Percentiles rank a stretch among this genome's conserved stretches.
phyloP scores from a whole-genome alignment of 2,329 filamentous ascomycete species.

The Diaporthe destruens region DNA sequence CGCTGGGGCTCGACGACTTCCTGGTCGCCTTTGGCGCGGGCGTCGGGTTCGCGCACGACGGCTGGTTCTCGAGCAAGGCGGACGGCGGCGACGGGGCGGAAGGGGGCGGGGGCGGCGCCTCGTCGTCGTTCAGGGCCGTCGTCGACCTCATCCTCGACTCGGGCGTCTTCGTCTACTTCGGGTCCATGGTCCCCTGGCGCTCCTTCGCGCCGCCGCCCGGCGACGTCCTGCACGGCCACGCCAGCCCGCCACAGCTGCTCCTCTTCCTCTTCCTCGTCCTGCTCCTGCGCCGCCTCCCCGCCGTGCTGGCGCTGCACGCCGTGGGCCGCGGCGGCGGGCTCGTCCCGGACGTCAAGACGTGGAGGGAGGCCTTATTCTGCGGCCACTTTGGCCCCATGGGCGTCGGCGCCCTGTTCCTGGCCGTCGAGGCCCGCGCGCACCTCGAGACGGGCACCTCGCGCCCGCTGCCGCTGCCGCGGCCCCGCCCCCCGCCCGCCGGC shows the following conservation, averaged over 20 bases:
- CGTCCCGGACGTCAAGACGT: constrained; percentile 41
- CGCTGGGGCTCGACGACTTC: constrained; percentile 47
- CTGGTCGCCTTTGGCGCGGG: constrained; percentile 49
- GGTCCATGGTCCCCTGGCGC: constrained; percentile 46
- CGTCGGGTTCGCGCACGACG: constrained; percentile 37
- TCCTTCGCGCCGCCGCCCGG: constrained; percentile 21
- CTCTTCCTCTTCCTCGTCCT: constrained; percentile 44
- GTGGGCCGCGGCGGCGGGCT: constrained; percentile 33
- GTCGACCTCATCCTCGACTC: constrained; percentile 48
- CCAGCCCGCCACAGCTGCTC: constrained; percentile 43
- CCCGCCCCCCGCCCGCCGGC: not conserved
- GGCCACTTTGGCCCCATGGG: constrained; percentile 50
- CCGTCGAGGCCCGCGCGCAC: constrained; percentile 40
- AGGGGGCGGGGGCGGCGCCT: constrained; percentile 43
- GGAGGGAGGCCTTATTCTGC: constrained; percentile 46
- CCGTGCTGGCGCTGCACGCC: constrained; percentile 42
- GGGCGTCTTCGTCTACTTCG: constrained; percentile 47
- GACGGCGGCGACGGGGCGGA: too few species aligned
- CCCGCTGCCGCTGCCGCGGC: constrained; percentile 24
- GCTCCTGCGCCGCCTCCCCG: constrained; percentile 44
- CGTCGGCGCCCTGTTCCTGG: constrained; percentile 47
- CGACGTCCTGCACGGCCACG: constrained; percentile 14
- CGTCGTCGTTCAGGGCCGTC: constrained; percentile 43
- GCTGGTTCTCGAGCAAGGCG: constrained; percentile 41
- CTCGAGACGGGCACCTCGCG: constrained; percentile 38